Base-by-base conservation (phyloP, 2,329 filamentous ascomycete species). In the Biscogniauxia sp. region DNA sequence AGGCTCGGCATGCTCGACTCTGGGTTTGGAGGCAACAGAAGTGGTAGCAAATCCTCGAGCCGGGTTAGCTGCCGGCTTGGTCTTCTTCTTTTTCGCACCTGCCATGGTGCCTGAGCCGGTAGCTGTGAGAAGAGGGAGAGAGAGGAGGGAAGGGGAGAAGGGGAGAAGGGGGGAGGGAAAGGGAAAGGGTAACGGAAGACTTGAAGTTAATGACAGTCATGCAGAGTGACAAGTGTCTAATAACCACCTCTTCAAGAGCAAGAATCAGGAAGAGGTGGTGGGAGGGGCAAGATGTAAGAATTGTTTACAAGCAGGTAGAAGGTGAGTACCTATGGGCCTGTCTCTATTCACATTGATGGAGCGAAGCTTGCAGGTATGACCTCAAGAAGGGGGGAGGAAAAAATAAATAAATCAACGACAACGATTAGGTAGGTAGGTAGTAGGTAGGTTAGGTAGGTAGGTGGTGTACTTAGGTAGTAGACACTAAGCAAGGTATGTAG, bases 41-140 rank as follows among this genome's bases (percentile, higher is more conserved):
- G 92, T 96, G 5, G 95, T 99, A 66, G 94, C 92, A 78, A 97
- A 96, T 19, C 93, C 95, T 75, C 95, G 85, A 49, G 93, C 92
- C 61, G 93, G 92, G 76, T 97, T 98, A 32, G 89, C 86, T 25
- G 86, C 85, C 58, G 90, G 84, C 84, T 97, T 98, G 82, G 92
- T 96, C 80, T 97, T 97, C 79, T 96, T 97, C 77, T 92, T 90
- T 72, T 82, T 88, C 61, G 79, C 77, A 51, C 80, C 82, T 60
- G 90, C 89, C 91, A 94, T 94, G 66, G 64, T 70, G 66, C 37
- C 37, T 19, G 53, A 15, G 41, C 17, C 51, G 57, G 28, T 37
- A 15, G 60, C 41, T 8, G 20, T 23, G 28, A 17, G 17, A 45
- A 45, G 13, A 20, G 6, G 25, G 19, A 15, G 45, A 13, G n/a